phyloP scores from a whole-genome alignment of 805 yeast species.

The Blastobotrys robertii region DNA sequence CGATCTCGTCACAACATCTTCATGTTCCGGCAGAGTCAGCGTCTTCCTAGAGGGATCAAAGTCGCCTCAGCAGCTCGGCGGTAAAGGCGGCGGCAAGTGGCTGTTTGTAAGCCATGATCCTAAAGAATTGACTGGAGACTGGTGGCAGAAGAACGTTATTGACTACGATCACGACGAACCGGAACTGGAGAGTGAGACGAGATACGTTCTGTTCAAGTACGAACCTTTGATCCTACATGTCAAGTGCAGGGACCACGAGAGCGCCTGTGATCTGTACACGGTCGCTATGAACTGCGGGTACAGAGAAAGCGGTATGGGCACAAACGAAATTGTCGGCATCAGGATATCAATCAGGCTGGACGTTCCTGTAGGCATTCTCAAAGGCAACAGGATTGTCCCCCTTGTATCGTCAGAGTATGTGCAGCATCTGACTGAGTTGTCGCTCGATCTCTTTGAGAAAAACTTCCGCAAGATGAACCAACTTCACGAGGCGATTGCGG shows the following conservation, averaged over 20 bases:
- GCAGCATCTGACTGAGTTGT: conserved; percentile 40
- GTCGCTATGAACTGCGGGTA: conserved; percentile 79
- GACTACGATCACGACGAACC: not conserved
- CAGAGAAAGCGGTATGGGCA: conserved; percentile 79
- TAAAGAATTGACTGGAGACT: conserved; percentile 28
- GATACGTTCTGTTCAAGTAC: conserved; percentile 65
- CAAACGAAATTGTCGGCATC: conserved; percentile 66
- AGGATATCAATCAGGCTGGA: conserved; percentile 67
- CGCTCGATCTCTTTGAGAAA: conserved; percentile 56
- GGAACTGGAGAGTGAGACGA: too few species aligned
- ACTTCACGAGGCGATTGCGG: conserved; percentile 21
- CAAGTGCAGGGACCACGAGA: conserved; percentile 51
- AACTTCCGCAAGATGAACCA: conserved; percentile 48
- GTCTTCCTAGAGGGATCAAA: conserved; percentile 73
- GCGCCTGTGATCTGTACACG: conserved; percentile 55
- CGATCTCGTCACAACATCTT: conserved; percentile 76
- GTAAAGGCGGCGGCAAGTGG: conserved; percentile 87
- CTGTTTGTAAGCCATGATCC: conserved; percentile 65
- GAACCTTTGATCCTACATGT: conserved; percentile 84
- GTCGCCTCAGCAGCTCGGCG: conserved; percentile 39
- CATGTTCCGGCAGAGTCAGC: conserved; percentile 81
- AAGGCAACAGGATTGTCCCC: conserved; percentile 20
- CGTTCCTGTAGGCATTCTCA: conserved; percentile 65
- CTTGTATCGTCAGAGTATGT: conserved; percentile 48
- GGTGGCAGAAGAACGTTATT: conserved; percentile 8